Conservation (phyloP, 2,329 filamentous ascomycete species). For the Pseudogymnoascus sp. region DNA sequence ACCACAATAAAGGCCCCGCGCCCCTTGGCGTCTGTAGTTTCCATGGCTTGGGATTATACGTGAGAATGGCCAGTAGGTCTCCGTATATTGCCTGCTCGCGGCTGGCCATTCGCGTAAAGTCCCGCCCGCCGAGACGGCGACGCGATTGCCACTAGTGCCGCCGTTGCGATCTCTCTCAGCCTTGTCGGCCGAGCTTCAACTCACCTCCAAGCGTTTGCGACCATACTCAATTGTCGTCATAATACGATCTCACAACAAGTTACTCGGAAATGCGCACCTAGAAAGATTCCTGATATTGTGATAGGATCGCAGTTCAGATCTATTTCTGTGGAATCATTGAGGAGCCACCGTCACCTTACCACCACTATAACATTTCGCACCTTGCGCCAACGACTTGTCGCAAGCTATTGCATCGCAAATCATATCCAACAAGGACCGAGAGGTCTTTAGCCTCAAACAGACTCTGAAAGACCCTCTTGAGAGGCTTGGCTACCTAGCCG, state of each 20-base stretch:
- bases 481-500: not conserved
- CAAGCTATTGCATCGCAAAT: not conserved
- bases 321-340: not conserved
- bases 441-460: not conserved
- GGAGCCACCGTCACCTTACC: not conserved
- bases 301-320: not conserved
- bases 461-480: not conserved
- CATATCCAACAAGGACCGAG: not conserved
- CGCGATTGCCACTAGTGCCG: slow-evolving; percentile 1
- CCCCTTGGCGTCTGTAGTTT: not conserved
- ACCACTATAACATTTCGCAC: not conserved
- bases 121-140: not conserved
- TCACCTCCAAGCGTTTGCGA: not conserved
- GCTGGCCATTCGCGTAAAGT: slow-evolving; percentile 1
- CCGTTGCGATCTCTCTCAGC: slow-evolving; percentile 6
- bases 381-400: not conserved
- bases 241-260: not conserved
- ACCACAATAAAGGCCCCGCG: slow-evolving; percentile 59
- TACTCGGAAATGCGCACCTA: not conserved
- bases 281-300: not conserved
- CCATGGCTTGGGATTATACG: not conserved
- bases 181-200: slow-evolving; percentile 6
- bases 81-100: not conserved
- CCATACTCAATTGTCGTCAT: slow-evolving; percentile 1
- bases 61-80: not conserved